Evolutionary conservation across 2,329 filamentous ascomycete genomes (phyloP), one percentile per base, ranked within the genome.

Genomic region (Cordyceps fumosorosea): DNA sequence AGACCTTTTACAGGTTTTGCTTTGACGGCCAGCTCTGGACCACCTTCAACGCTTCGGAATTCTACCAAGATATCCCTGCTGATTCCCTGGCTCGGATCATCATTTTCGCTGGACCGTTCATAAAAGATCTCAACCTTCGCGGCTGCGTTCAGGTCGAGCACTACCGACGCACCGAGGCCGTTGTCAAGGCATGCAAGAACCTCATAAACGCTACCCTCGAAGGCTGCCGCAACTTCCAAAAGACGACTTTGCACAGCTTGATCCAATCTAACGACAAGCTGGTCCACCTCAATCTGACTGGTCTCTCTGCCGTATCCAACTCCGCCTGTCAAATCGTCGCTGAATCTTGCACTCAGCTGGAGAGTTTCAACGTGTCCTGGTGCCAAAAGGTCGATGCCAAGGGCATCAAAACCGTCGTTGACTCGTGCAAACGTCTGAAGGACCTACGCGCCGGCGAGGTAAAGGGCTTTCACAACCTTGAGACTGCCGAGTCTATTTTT

Each of bases 21-120:
- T 96, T 93, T 69, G 93, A 99, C 73, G 95, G 95, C 2, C 95
- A 99, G 76, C 77, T 98, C 18, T 99, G 95, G 95, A 87, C 86
- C 3, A 85, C 83, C 48, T 82, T 98, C 55, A 92, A 98, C 72
- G 86, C 90, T 2, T 88, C 91, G 8, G 87, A 90, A 56, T 98
- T 93, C 74, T 97, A 98, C 72, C 84, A 84, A 66, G 85, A 92
- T 58, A 98, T 98, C 66, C 89, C 93, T 0, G 90, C 89, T 24
- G 87, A 90, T 65, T 90, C 90, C 0, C 77, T 99, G 54, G 85
- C 92, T 62, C 91, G 89, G 69, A 92, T 98, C 65, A 92, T 98
- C 70, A 85, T 87, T 1, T 82, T 87, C 3, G 91, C 92, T 1
- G 95, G 93, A 0, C 91, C 93, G 0, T 99, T 98, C 69, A 86